Evolutionary conservation across 2,329 filamentous ascomycete genomes (phyloP), one percentile per base, ranked within the genome.

Genomic region (Diaporthe sp.): DNA sequence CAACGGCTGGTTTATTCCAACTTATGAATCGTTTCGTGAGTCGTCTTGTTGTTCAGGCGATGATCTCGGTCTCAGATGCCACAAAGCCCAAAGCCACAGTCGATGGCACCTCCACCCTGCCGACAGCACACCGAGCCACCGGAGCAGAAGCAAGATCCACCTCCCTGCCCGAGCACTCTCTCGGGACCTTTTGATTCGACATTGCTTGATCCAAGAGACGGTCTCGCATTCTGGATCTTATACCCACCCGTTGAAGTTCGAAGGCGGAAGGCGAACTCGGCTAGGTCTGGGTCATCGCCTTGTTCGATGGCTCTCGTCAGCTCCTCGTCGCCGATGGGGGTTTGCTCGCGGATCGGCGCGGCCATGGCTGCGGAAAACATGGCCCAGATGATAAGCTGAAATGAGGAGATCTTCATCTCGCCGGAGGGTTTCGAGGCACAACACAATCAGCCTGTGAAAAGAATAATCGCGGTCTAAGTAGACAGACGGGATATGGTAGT

Each of bases 41-140:
- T 37, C 19, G 31, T 34, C 67, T 22, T 39, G 46, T 25, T 22
- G n/a, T 22, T 39, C 28, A 37, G 13, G 22, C 3, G 44, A 42
- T 39, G 25, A 5, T 22, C 7, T 39, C 49, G 1, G 25, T 19
- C 39, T 78, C 77, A 81, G 37, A 82, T 76, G 5, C 82, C 79
- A 58, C 82, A 83, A 5, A 73, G 39, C 6, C 77, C 76, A 51
- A 68, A 73, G 34, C 65, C 70, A 31, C 75, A 75, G 57, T 76
- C 65, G 1, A 69, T 51, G n/a, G 59, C 57, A n/a, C 42, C 72
- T 6, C 42, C 28, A 19, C 34, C 37, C 39, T 42, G 68, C 17
- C 74, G 72, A 31, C 77, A 78, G 39, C 76, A 78, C 17, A 77
- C 65, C 31, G 77, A 76, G 34, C 77, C 76, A 25, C 77, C 76